Evolutionary conservation across 2,329 filamentous ascomycete species (phyloP).

Genomic region (Fusarium torreyae): DNA sequence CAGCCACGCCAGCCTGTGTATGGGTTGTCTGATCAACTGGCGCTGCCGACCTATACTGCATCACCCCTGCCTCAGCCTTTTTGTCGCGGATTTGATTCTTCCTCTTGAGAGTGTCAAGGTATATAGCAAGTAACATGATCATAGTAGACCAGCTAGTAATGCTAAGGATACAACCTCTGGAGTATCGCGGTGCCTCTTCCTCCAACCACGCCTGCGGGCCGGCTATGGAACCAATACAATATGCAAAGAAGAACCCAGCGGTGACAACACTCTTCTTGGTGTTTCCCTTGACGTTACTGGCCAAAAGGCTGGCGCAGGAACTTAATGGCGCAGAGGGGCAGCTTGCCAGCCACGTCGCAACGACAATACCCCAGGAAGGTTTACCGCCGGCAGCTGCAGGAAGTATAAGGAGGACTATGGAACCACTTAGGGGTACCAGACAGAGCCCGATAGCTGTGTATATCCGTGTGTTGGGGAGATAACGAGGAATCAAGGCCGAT

Average conservation of each 20-base stretch:
- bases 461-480: constrained; percentile 38
- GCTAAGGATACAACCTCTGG: constrained; percentile 40
- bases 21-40: constrained; percentile 12
- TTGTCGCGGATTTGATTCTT: constrained; percentile 30
- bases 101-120: constrained; percentile 17
- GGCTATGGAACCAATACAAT: constrained; percentile 48
- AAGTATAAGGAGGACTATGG: constrained; percentile 33
- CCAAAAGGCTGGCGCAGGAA: constrained; percentile 42
- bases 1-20: constrained; percentile 18
- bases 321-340: constrained; percentile 40
- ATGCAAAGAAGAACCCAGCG: constrained; percentile 48
- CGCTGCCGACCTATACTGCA: constrained; percentile 12
- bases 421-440: constrained; percentile 25
- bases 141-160: constrained; percentile 39
- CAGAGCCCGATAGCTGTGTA: constrained; percentile 28
- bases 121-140: constrained; percentile 21
- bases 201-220: constrained; percentile 45
- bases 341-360: constrained; percentile 46
- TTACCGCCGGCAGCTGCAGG: constrained; percentile 15
- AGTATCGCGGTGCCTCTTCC: constrained; percentile 43
- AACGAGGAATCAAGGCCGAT: constrained; percentile 36
- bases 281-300: constrained; percentile 52
- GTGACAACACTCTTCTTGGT: constrained; percentile 50
- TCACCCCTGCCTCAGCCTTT: constrained; percentile 11
- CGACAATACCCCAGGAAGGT: constrained; percentile 46